A percentile compares a stretch with the other conserved stretches of the same genome.
These are phyloP conservation scores for Isabelozyma rhagii DNA, from an alignment of 805 yeast genomes.

Conservation along the genomic window DNA sequence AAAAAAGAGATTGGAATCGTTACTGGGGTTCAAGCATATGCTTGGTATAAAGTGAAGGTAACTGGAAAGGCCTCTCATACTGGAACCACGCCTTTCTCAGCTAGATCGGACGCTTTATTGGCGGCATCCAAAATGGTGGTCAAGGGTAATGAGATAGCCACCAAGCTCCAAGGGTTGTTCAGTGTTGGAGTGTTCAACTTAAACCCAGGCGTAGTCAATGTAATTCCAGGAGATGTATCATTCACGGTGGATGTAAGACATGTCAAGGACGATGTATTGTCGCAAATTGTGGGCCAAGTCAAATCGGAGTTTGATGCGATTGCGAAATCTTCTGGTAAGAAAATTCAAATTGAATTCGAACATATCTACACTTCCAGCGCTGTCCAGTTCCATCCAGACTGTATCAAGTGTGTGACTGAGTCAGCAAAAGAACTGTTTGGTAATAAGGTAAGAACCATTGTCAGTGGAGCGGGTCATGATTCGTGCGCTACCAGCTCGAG, in stretches of 20 bases:
- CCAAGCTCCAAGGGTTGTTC: slow-evolving; percentile 48
- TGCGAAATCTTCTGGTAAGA: slow-evolving; percentile 23
- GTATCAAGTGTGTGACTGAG: slow-evolving; percentile 49
- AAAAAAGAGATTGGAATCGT: slow-evolving; percentile 62
- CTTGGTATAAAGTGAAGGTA: slow-evolving; percentile 58
- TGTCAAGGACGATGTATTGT: slow-evolving; percentile 41
- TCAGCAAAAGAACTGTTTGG: slow-evolving; percentile 53
- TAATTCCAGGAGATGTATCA: slow-evolving; percentile 58
- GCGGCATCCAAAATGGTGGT: slow-evolving; percentile 57
- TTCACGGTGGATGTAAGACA: slow-evolving; percentile 65
- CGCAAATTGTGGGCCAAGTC: slow-evolving; percentile 34
- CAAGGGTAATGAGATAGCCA: slow-evolving; percentile 54
- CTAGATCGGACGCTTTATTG: slow-evolving; percentile 60
- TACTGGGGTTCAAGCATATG: slow-evolving; percentile 62
- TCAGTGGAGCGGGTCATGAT: slow-evolving; percentile 76
- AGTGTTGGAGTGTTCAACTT: slow-evolving; percentile 58
- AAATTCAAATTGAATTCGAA: slow-evolving; percentile 38
- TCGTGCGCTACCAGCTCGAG: slow-evolving; percentile 55
- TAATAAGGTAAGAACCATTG: slow-evolving; percentile 41
- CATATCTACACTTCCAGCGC: slow-evolving; percentile 52
- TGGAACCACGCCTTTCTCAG: slow-evolving; percentile 66
- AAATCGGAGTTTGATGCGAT: slow-evolving; percentile 34
- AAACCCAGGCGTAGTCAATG: slow-evolving; percentile 63
- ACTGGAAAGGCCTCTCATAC: slow-evolving; percentile 68
- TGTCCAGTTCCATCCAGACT: slow-evolving; percentile 50